Percentiles rank a stretch among this genome's conserved stretches.
Conservation (phyloP, 2,329 filamentous ascomycete species). For the Cladophialophora psammophila region DNA sequence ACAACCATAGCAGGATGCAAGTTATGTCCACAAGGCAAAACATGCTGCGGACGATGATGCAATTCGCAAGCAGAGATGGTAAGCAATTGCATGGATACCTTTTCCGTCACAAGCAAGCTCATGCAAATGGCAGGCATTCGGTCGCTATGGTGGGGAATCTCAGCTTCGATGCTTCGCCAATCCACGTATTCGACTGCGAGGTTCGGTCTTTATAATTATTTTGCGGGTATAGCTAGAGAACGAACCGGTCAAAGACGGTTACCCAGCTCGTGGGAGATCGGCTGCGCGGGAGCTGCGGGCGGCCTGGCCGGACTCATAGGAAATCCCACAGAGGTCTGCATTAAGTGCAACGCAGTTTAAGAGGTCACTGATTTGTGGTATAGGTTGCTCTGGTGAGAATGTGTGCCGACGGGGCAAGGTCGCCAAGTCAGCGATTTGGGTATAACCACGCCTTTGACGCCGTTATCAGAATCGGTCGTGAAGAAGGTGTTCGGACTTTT, state of each 20-base stretch:
- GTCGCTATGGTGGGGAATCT: conserved; percentile 34
- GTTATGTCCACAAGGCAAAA: conserved; percentile 31
- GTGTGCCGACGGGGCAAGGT: conserved; percentile 34
- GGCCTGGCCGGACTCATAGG: conserved; percentile 32
- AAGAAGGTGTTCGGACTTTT: conserved; percentile 33
- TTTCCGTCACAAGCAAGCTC: conserved; percentile 6
- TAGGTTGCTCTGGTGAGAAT: conserved; percentile 34
- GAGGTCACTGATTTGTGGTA: conserved; percentile 12
- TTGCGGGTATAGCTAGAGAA: conserved; percentile 25
- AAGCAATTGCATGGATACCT: neutral
- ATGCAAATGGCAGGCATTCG: conserved; percentile 22
- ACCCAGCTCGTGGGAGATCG: conserved; percentile 27
- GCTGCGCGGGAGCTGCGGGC: conserved; percentile 29
- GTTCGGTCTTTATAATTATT: conserved; percentile 34
- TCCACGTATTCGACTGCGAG: conserved; percentile 35
- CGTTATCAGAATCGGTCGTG: conserved; percentile 29
- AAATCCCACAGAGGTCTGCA: conserved; percentile 33
- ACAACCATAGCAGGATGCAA: conserved; percentile 30
- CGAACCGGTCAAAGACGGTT: conserved; percentile 22
- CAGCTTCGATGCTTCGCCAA: conserved; percentile 35
- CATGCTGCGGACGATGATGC: conserved; percentile 31
- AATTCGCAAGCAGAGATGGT: conserved; percentile 34
- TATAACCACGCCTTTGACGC: conserved; percentile 33
- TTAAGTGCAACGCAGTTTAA: neutral
- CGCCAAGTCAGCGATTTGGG: conserved; percentile 28